Percentiles rank a stretch among this genome's conserved stretches.
These are phyloP conservation scores for Podila epigama DNA, from an alignment of 192 early-diverging fungal species.

Conservation along the genomic window DNA sequence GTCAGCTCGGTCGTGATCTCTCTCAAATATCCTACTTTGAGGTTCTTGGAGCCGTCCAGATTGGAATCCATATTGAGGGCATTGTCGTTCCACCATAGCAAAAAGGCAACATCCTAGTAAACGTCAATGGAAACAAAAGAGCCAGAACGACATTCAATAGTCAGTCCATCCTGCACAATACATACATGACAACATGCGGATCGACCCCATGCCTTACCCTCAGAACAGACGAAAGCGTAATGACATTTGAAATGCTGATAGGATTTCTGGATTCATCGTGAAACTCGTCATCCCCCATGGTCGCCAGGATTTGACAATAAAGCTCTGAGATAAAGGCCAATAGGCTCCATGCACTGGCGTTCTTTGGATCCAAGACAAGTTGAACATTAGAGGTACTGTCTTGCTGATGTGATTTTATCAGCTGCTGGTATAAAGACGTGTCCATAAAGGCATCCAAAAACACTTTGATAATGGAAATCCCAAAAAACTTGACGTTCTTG, in stretches of 20 bases:
- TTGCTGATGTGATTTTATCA: constrained; percentile 12
- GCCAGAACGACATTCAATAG: no score
- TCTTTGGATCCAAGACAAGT: constrained; percentile 38
- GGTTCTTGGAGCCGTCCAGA: constrained; percentile 31
- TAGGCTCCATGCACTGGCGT: constrained; percentile 61
- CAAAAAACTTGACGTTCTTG: constrained; percentile 29
- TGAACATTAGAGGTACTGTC: constrained; percentile 20
- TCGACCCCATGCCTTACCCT: constrained; percentile 52
- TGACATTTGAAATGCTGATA: constrained; percentile 58
- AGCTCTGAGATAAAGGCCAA: constrained; percentile 78
- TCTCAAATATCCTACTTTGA: constrained; percentile 61
- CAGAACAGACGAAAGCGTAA: constrained; percentile 57
- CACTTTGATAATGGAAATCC: constrained; percentile 22
- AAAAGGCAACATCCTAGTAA: constrained; percentile 75
- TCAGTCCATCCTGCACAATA: no score
- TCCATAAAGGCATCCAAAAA: constrained; percentile 36
- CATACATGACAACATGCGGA: background rate
- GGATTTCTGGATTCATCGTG: constrained; percentile 64
- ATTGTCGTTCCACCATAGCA: constrained; percentile 73
- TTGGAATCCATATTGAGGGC: constrained; percentile 44
- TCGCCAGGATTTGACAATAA: constrained; percentile 74
- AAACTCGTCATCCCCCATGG: constrained; percentile 89
- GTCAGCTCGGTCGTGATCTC: constrained; percentile 70
- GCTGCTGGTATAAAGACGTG: constrained; percentile 10
- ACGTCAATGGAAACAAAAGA: constrained; percentile 4